Conservation (phyloP, 495 filamentous ascomycete species). For the Neurospora sp. region DNA sequence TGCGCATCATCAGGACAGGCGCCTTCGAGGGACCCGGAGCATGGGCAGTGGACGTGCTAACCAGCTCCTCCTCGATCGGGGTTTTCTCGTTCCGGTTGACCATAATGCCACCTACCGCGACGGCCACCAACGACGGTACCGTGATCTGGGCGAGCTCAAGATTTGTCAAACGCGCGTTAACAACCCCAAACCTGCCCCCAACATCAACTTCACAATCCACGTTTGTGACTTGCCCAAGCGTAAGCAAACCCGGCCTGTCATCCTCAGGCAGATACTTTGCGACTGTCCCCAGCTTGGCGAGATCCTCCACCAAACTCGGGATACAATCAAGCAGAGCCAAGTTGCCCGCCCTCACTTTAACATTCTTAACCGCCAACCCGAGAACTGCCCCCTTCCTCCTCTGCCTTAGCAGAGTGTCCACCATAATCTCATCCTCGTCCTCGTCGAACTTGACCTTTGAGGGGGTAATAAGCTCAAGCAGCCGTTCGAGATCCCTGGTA, state of each 20-base stretch:
- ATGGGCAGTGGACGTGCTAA: constrained; percentile 26
- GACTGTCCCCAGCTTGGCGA: constrained; percentile 73
- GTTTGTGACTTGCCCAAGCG: constrained; percentile 54
- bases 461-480: constrained; percentile 80
- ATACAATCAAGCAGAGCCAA: constrained; percentile 53
- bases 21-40: constrained; percentile 37
- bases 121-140: constrained; percentile 68
- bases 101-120: constrained; percentile 52
- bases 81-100: constrained; percentile 57
- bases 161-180: constrained; percentile 47
- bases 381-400: constrained; percentile 81
- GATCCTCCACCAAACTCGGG: constrained; percentile 61
- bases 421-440: constrained; percentile 80
- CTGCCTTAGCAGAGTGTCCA: constrained; percentile 87
- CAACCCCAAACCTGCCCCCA: constrained; percentile 52
- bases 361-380: constrained; percentile 51
- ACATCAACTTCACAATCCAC: constrained; percentile 49
- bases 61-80: constrained; percentile 50
- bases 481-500: constrained; percentile 67
- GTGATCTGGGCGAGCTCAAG: constrained; percentile 75
- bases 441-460: constrained; percentile 87
- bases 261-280: constrained; percentile 94
- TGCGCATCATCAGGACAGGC: constrained; percentile 49
- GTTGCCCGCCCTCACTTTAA: constrained; percentile 48
- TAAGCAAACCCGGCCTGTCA: constrained; percentile 83